phyloP scores from a whole-genome alignment of 164 flowering plant genomes.

The Umbellularia californica region DNA sequence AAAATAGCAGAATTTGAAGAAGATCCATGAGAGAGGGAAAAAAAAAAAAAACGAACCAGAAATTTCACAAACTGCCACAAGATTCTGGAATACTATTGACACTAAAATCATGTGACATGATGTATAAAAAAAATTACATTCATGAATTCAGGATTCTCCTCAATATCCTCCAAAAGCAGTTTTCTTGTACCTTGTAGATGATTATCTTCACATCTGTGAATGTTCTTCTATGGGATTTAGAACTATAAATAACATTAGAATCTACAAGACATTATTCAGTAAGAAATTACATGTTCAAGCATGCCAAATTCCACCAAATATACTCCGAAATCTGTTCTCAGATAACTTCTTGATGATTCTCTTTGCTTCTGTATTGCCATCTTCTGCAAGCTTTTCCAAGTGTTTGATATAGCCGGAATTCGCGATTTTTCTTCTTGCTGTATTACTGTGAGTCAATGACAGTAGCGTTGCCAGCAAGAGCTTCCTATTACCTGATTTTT shows the following conservation, averaged over 20 bases:
- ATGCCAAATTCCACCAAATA: constrained; percentile 47
- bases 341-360: constrained; percentile 15
- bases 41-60: not conserved
- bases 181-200: not conserved
- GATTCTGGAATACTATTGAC: not conserved
- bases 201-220: too few relatives aligned
- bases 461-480: constrained; percentile 53
- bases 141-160: not conserved
- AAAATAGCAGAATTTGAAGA: not conserved
- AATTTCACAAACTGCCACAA: not conserved
- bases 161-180: not conserved
- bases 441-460: constrained; percentile 50
- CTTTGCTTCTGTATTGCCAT: constrained; percentile 32
- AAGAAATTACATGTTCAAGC: constrained; percentile 7
- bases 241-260: not conserved
- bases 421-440: constrained; percentile 63
- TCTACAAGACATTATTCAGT: not conserved
- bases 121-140: not conserved
- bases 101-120: not conserved
- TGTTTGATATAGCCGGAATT: constrained; percentile 57
- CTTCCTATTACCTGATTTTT: constrained; percentile 51
- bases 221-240: too few relatives aligned
- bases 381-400: constrained; percentile 77
- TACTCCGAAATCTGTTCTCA: constrained; percentile 48
- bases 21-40: not conserved